Evolutionary conservation across 2,329 filamentous ascomycete genomes (phyloP), one percentile per base, ranked within the genome.

Genomic region (Grosmannia penicillata): DNA sequence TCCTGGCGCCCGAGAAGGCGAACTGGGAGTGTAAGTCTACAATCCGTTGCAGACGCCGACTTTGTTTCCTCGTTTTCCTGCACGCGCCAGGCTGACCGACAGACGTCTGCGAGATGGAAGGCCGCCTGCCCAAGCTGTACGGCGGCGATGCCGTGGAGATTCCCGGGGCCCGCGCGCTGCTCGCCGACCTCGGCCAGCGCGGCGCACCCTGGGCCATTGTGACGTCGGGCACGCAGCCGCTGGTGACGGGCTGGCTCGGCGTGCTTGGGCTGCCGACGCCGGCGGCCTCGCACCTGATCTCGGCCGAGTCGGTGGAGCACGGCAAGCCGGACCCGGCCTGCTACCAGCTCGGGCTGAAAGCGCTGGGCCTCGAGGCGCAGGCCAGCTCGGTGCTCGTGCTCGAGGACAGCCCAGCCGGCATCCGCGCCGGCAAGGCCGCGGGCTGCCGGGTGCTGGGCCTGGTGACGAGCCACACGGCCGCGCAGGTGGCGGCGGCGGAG

Each of bases 1-100:
- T 87, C 22, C 72, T 94, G 42, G 78, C 83, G 45, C 82, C 85
- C 14, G 77, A 82, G 49, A 84, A 85, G 55, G 91, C 91, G 30
- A 95, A 80, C 50, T 89, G 82, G 85, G 85, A 94, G 47, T 94
- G 85, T 93, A 61, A 62, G 82, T 73, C 24, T 28, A n/a, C n/a
- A n/a, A n/a, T n/a, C n/a, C n/a, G n/a, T n/a, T n/a, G n/a, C n/a
- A n/a, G n/a, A n/a, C n/a, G n/a, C n/a, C n/a, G n/a, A n/a, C n/a
- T 23, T 17, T 28, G 8, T 18, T 8, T 34, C 32, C n/a, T n/a
- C n/a, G n/a, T n/a, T n/a, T n/a, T n/a, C n/a, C n/a, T n/a, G n/a
- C n/a, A n/a, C n/a, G n/a, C n/a, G n/a, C n/a, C n/a, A n/a, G n/a
- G n/a, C n/a, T n/a, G n/a, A n/a, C n/a, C n/a, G n/a, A n/a, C 51